Conservation (phyloP, 2,329 filamentous ascomycete genomes). For the Clonostachys sp. region DNA sequence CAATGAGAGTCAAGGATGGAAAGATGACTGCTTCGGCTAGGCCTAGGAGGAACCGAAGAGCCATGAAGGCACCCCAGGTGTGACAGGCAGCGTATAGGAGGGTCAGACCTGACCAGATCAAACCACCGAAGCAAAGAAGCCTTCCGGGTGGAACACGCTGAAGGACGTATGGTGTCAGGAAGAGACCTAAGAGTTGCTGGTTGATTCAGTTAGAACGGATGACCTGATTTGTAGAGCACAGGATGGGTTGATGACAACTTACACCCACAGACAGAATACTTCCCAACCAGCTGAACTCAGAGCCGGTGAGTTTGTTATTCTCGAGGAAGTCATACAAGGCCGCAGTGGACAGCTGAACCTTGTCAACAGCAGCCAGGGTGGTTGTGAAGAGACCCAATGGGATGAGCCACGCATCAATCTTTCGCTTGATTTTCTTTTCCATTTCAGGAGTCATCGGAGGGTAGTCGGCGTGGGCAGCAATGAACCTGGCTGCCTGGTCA, state of each 20-base stretch:
- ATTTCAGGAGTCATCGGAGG: slow-evolving; percentile 9
- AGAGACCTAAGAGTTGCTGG: not conserved
- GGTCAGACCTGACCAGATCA: slow-evolving; percentile 6
- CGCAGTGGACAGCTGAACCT: slow-evolving; percentile 18
- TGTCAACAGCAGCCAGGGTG: slow-evolving; percentile 12
- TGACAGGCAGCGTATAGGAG: slow-evolving; percentile 7
- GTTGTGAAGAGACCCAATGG: slow-evolving; percentile 5
- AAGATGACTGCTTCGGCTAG: slow-evolving; percentile 8
- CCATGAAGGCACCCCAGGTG: slow-evolving; percentile 8
- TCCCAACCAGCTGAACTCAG: slow-evolving; percentile 11
- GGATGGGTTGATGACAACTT: not conserved
- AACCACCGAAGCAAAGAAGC: slow-evolving; percentile 6
- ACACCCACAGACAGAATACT: slow-evolving; percentile 10
- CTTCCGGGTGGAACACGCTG: slow-evolving; percentile 8
- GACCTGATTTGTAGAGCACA: not conserved
- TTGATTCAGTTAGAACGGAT: not conserved
- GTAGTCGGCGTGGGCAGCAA: slow-evolving; percentile 3
- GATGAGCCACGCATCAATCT: slow-evolving; percentile 10
- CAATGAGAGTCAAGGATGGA: slow-evolving; percentile 6
- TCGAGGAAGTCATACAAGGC: slow-evolving; percentile 14
- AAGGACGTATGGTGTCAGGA: slow-evolving; percentile 4
- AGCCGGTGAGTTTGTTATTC: slow-evolving; percentile 8
- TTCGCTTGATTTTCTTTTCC: slow-evolving; percentile 8
- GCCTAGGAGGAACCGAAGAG: slow-evolving; percentile 8
- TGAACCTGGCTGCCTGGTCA: slow-evolving; percentile 5